phyloP scores from a whole-genome alignment of 2,329 filamentous ascomycete species.

The Simplicillium aogashimaense region DNA sequence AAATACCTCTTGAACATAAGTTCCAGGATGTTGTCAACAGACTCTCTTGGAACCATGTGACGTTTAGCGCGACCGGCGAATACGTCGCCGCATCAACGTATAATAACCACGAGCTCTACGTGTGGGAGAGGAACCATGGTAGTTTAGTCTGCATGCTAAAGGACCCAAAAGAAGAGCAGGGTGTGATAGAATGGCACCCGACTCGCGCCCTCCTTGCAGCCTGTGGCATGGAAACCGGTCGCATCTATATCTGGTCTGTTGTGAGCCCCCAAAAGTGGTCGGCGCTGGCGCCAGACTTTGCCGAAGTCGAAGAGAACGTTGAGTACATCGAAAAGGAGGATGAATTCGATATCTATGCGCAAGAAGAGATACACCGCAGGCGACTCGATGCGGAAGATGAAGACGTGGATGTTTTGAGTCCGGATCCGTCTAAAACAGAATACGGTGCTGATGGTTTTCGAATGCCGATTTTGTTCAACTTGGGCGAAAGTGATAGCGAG shows the following conservation, averaged over 20 bases:
- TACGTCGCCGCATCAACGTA: conserved; percentile 95
- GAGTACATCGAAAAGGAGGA: conserved; percentile 94
- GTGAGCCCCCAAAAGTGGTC: conserved; percentile 95
- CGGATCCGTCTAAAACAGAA: conserved; percentile 56
- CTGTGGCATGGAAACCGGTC: conserved; percentile 83
- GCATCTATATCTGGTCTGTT: conserved; percentile 94
- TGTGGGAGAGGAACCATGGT: conserved; percentile 91
- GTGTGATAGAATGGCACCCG: conserved; percentile 96
- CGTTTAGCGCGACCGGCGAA: conserved; percentile 87
- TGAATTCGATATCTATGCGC: conserved; percentile 94
- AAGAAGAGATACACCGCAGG: conserved; percentile 87
- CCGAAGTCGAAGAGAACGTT: conserved; percentile 95
- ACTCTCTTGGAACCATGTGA: conserved; percentile 92
- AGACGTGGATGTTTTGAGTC: conserved; percentile 78
- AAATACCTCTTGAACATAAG: conserved; percentile 90
- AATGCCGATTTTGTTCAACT: conserved; percentile 88
- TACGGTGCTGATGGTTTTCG: conserved; percentile 58
- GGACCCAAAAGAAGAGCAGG: conserved; percentile 91
- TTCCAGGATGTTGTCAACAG: conserved; percentile 97
- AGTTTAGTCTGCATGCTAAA: conserved; percentile 95
- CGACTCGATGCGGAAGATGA: conserved; percentile 88
- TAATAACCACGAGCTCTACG: conserved; percentile 97
- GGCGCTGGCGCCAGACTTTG: conserved; percentile 90
- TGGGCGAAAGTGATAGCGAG: conserved; percentile 90
- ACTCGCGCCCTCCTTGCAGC: conserved; percentile 78